Base-by-base conservation (phyloP, 176 grass and related monocot species). In the Triticum monococcum region DNA sequence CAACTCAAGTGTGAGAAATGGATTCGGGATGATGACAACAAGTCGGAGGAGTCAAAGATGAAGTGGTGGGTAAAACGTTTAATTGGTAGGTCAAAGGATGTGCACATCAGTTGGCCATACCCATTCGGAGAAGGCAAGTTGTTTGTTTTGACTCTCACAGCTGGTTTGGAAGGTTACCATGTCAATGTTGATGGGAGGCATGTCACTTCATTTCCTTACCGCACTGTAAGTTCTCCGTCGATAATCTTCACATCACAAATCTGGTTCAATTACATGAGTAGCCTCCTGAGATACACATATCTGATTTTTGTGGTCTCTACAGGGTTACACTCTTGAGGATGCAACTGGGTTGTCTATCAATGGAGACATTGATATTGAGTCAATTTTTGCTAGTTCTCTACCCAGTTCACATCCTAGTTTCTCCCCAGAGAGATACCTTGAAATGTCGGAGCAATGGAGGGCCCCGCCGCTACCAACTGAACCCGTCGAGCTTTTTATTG, bases 91-190 rank as follows among this genome's bases (percentile, higher is more conserved):
- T 76, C 89, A 57, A 95, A 96, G 76, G 91, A 92, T 64, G 88
- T 94, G 41, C 87, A 72, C 41, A 86, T 98, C 80, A 89, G 93
- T 48, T 98, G 96, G 96, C 93, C 96, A n/a, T 98, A 95, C 84
- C 96, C 96, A 22, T 95, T 98, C 68, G 76, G 74, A 73, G 96
- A 95, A 89, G 78, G 88, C 54, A 95, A 94, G 76, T 72, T 98
- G 18, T 98, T 98, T 88, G 96, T 98, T 85, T 86, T 98, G 86
- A 98, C 96, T 56, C 38, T 98, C 22, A 95, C 89, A 68, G 96
- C 96, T 84, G 93, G 93, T 26, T 89, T 98, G 60, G 96, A 95
- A 95, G 96, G 96, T 71, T 98, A 95, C 89, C 96, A 98, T 94
- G 80, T 95, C 90, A 95, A 84, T 68, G 93, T 98, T 78, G 91